Percentiles rank a stretch among this genome's conserved stretches.
Conservation (phyloP, 805 yeast genomes). For the Suhomyces xylopsoci region DNA sequence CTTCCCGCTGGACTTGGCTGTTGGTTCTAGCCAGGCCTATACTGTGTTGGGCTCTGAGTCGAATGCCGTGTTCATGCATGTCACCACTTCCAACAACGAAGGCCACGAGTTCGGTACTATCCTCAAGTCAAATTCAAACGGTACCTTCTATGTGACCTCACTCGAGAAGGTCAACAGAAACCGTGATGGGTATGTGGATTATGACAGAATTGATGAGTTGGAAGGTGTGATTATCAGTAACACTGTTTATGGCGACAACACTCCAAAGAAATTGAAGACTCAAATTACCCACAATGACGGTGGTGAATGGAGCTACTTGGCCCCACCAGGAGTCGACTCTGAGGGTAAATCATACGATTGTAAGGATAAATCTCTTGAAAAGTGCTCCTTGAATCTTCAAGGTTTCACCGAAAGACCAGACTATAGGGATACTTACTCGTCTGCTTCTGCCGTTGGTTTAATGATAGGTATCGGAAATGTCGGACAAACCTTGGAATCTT, state of each 20-base stretch:
- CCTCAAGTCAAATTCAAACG: conserved; percentile 86
- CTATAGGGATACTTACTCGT: conserved; percentile 78
- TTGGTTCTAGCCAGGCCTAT: conserved; percentile 57
- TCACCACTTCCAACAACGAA: conserved; percentile 55
- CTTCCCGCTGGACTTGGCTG: conserved; percentile 64
- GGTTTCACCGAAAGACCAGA: conserved; percentile 88
- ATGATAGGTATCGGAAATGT: conserved; percentile 93
- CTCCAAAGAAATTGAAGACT: conserved; percentile 59
- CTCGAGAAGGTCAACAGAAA: conserved; percentile 75
- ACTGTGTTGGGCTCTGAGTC: conserved; percentile 75
- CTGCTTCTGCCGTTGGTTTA: conserved; percentile 86
- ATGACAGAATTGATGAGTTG: conserved; percentile 74
- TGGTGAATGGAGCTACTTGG: conserved; percentile 72
- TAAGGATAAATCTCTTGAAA: conserved; percentile 43
- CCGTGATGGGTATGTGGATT: conserved; percentile 74
- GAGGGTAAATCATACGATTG: conserved; percentile 58
- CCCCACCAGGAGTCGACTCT: conserved; percentile 68
- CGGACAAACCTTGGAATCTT: conserved; percentile 55
- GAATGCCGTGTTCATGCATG: conserved; percentile 75
- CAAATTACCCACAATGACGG: conserved; percentile 88
- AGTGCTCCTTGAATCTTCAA: conserved; percentile 81
- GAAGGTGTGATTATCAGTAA: conserved; percentile 85
- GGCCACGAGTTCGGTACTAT: conserved; percentile 71
- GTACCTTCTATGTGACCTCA: conserved; percentile 76
- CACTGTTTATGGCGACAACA: conserved; percentile 53